phyloP scores from a whole-genome alignment of 140 eudicot genomes.

The Stevia rebaudiana region DNA sequence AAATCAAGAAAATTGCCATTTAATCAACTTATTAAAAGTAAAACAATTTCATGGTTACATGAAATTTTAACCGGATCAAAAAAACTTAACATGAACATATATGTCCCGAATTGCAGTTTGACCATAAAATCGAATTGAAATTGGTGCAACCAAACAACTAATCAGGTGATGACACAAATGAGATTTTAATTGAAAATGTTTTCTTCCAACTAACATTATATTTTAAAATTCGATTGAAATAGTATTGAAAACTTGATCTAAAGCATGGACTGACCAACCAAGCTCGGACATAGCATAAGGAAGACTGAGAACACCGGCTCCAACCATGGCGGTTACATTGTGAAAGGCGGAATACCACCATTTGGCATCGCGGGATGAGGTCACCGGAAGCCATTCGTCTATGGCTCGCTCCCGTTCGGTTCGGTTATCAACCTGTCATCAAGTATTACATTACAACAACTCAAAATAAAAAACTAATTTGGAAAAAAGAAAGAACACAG shows the following conservation, averaged over 20 bases:
- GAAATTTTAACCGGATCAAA: too few relatives aligned
- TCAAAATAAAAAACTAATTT: neutral
- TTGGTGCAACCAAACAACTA: too few relatives aligned
- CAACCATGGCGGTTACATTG: conserved; percentile 18
- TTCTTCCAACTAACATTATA: too few relatives aligned
- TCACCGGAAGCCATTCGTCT: conserved; percentile 13
- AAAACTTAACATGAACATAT: too few relatives aligned
- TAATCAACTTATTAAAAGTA: too few relatives aligned
- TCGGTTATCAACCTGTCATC: conserved; percentile 8
- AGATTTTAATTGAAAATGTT: too few relatives aligned
- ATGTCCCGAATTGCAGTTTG: too few relatives aligned
- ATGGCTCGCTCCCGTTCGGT: conserved; percentile 13
- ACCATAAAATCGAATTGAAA: too few relatives aligned
- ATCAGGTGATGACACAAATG: too few relatives aligned
- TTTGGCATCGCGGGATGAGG: conserved; percentile 9
- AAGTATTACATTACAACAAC: neutral
- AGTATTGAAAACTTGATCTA: neutral
- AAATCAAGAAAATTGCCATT: too few relatives aligned
- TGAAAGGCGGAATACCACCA: conserved; percentile 16
- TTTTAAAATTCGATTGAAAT: too few relatives aligned
- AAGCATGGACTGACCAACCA: conserved; percentile 11
- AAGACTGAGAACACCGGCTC: conserved; percentile 11
- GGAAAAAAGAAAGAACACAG: neutral
- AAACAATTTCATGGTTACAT: too few relatives aligned
- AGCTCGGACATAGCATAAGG: conserved; percentile 7